Evolutionary conservation across 2,329 filamentous ascomycete species (phyloP).

Genomic region (Neonectria punicea): DNA sequence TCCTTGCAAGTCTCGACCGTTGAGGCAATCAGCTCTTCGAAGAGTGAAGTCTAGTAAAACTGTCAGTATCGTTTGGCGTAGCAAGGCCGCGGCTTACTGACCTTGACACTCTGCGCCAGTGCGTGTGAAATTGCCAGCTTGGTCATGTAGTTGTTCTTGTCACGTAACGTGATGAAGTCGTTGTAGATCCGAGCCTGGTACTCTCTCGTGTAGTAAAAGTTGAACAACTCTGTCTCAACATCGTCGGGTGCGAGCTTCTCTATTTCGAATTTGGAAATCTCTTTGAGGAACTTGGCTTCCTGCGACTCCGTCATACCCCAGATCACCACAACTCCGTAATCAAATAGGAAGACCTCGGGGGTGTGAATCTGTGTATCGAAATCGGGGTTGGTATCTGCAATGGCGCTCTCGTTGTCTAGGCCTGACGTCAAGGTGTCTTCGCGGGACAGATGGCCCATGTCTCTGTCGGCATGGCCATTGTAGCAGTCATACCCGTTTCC

Average conservation of each 20-base stretch:
- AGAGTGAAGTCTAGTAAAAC: conserved; percentile 79
- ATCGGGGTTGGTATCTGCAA: conserved; percentile 67
- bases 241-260: conserved; percentile 91
- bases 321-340: conserved; percentile 97
- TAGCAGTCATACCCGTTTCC: conserved; percentile 43
- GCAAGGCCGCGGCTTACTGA: conserved; percentile 43
- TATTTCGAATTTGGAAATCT: conserved; percentile 92
- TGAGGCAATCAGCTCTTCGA: conserved; percentile 93
- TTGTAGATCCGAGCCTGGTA: conserved; percentile 99
- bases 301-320: conserved; percentile 97
- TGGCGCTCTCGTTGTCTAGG: conserved; percentile 49
- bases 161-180: conserved; percentile 94
- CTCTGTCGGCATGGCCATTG: conserved; percentile 39
- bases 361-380: conserved; percentile 91
- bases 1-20: conserved; percentile 95
- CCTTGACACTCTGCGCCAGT: conserved; percentile 94
- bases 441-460: conserved; percentile 40
- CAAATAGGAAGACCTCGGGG: conserved; percentile 94
- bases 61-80: conserved; percentile 30
- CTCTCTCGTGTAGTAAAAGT: conserved; percentile 98
- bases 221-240: conserved; percentile 96
- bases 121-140: conserved; percentile 97
- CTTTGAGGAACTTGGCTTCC: conserved; percentile 90
- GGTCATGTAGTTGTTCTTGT: conserved; percentile 97
- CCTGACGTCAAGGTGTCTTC: conserved; percentile 50